These are phyloP conservation scores for Microascus cirrosus DNA, from an alignment of 2,329 filamentous ascomycete species.

Conservation along the genomic window DNA sequence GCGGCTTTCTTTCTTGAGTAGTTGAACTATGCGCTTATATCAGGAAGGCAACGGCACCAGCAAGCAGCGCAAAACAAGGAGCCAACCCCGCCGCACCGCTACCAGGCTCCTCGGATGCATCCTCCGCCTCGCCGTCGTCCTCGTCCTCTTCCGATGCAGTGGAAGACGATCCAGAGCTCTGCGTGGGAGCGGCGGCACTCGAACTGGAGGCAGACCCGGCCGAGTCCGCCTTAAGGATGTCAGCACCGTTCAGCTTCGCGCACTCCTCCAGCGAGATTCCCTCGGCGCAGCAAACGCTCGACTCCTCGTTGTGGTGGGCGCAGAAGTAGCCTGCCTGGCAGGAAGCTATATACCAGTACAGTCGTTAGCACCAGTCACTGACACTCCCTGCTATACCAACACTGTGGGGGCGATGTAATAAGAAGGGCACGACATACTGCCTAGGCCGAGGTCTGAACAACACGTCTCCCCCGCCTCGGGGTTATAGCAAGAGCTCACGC, in stretches of 20 bases:
- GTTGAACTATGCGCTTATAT: constrained; percentile 3
- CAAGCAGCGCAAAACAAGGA: constrained; percentile 6
- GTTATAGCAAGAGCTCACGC: constrained; percentile 47
- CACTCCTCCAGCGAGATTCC: constrained; percentile 41
- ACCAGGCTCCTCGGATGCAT: not conserved
- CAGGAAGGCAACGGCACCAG: constrained; percentile 8
- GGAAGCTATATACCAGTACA: constrained; percentile 31
- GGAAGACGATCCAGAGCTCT: not conserved
- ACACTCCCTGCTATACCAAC: too few species aligned
- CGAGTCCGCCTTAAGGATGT: constrained; percentile 24
- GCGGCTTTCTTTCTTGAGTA: not conserved
- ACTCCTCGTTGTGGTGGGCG: constrained; percentile 35
- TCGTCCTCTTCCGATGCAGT: not conserved
- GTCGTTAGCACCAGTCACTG: not conserved
- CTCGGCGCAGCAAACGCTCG: constrained; percentile 52
- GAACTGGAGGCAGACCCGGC: not conserved
- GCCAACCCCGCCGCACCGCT: constrained; percentile 3
- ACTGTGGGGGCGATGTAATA: not conserved
- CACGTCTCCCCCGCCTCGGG: constrained; percentile 37
- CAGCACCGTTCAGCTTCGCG: constrained; percentile 35
- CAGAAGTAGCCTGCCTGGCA: constrained; percentile 53
- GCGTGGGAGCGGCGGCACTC: not conserved
- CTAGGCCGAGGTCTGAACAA: constrained; percentile 36
- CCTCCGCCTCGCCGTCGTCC: too few species aligned
- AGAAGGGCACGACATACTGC: constrained; percentile 33